Percentiles rank a stretch among this genome's conserved stretches.
These are phyloP conservation scores for Acaromyces ingoldii DNA, from an alignment of 1,284 basidiomycete species.

Conservation along the genomic window DNA sequence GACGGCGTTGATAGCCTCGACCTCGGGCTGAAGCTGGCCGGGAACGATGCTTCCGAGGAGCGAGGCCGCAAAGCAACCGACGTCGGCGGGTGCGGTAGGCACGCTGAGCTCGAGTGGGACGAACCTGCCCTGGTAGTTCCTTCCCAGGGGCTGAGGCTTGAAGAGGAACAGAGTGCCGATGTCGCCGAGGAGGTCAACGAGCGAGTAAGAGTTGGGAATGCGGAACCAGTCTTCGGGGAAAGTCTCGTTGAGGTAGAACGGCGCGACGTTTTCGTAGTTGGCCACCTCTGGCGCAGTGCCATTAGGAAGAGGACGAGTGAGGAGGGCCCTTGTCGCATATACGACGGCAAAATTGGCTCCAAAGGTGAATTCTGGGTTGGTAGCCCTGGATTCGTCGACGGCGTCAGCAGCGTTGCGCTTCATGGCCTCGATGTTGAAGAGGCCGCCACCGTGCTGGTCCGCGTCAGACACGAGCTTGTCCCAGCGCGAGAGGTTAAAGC, in stretches of 20 bases:
- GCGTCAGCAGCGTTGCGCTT: constrained; percentile 10
- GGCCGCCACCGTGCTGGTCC: constrained; percentile 15
- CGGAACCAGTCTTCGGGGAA: constrained; percentile 16
- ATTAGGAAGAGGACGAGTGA: constrained; percentile 10
- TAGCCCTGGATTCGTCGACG: constrained; percentile 7
- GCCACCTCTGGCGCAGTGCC: constrained; percentile 9
- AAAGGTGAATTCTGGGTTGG: constrained; percentile 13
- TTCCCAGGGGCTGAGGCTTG: constrained; percentile 12
- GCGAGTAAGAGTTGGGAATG: constrained; percentile 12
- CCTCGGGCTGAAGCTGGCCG: constrained; percentile 3
- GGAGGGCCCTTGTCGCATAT: constrained; percentile 12
- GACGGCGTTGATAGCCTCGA: constrained; percentile 7
- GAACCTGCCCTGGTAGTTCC: constrained; percentile 9
- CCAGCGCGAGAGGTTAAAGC: constrained; percentile 14
- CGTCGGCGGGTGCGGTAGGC: constrained; percentile 10
- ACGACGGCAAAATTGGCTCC: constrained; percentile 11
- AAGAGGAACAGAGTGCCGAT: constrained; percentile 9
- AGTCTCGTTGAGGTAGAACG: constrained; percentile 12
- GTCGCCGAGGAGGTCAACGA: constrained; percentile 10
- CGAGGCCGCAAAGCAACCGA: constrained; percentile 11
- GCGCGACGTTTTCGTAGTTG: constrained; percentile 12
- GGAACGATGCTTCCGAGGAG: constrained; percentile 4
- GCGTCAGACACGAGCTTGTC: constrained; percentile 12
- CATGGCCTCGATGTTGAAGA: constrained; percentile 14
- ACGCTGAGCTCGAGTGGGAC: constrained; percentile 8